These are phyloP conservation scores for Carex myosuroides DNA, from an alignment of 176 grass and related monocot genomes.

Conservation along the genomic window DNA sequence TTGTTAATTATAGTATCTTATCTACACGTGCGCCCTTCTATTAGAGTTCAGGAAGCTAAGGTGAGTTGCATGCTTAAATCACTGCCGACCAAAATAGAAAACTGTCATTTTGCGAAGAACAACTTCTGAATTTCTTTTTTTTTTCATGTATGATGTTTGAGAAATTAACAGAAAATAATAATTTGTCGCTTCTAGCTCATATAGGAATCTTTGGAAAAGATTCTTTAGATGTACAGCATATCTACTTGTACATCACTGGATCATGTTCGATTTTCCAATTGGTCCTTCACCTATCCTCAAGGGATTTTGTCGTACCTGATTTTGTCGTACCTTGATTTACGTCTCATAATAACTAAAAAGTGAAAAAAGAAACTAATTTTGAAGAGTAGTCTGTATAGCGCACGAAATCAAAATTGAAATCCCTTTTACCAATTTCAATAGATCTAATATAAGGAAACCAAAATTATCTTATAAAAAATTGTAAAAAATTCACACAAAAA, in stretches of 20 bases:
- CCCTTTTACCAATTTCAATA: background rate
- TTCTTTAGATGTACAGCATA: background rate
- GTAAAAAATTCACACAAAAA: background rate
- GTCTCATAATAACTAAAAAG: background rate
- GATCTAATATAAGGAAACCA: background rate
- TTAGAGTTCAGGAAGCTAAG: background rate
- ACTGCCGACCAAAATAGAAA: background rate
- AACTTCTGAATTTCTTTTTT: background rate
- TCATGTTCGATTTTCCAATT: background rate
- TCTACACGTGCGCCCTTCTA: background rate
- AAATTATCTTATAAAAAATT: background rate
- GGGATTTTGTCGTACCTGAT: background rate
- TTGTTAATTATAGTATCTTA: background rate
- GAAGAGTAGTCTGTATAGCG: background rate
- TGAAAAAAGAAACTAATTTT: background rate
- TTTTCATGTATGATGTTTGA: background rate
- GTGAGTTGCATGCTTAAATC: background rate
- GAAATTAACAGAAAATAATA: background rate
- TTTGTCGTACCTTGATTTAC: background rate
- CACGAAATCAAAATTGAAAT: background rate
- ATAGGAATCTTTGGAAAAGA: background rate
- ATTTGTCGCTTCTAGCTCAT: background rate
- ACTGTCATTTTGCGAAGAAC: constrained; percentile 12
- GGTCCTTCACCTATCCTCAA: background rate
- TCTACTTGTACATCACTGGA: background rate